These are phyloP conservation scores for Artemisia argyi DNA, from an alignment of 129 eudicot genomes.

Conservation along the genomic window DNA sequence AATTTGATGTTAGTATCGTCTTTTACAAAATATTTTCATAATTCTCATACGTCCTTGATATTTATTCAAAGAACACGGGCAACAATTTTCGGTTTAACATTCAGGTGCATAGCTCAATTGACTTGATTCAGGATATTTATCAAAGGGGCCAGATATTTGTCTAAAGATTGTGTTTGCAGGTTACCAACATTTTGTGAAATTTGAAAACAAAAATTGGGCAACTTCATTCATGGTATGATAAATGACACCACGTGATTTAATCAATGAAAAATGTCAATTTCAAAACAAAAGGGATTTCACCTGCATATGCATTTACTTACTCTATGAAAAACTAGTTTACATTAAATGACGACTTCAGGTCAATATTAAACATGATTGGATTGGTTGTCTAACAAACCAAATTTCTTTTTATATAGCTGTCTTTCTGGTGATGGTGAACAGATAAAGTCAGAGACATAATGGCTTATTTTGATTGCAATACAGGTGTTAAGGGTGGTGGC, in stretches of 20 bases:
- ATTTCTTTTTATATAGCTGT: conserved; percentile 18
- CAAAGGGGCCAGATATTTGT: no score
- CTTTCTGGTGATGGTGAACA: conserved; percentile 34
- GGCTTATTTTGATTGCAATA: conserved; percentile 38
- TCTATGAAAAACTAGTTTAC: conserved; percentile 1
- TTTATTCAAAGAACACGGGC: no score
- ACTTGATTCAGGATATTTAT: no score
- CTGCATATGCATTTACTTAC: conserved; percentile 32
- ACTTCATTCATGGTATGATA: background rate
- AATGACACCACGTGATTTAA: conserved; percentile 9
- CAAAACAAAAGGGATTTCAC: conserved; percentile 5
- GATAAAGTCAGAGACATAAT: conserved; percentile 39
- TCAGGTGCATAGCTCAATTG: no score
- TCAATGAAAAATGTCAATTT: conserved; percentile 8
- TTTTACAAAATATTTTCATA: no score
- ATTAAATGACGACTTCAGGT: conserved; percentile 20
- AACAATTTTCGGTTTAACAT: no score
- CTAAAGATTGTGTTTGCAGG: no score
- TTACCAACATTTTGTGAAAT: background rate
- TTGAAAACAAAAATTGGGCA: background rate
- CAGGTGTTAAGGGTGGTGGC: no score
- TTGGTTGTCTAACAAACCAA: background rate
- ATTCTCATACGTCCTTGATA: no score
- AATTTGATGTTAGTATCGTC: no score
- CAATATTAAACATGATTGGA: conserved; percentile 32